These are phyloP conservation scores for Carnegiea gigantea DNA, from an alignment of 179 eudicot genomes.

Conservation along the genomic window DNA sequence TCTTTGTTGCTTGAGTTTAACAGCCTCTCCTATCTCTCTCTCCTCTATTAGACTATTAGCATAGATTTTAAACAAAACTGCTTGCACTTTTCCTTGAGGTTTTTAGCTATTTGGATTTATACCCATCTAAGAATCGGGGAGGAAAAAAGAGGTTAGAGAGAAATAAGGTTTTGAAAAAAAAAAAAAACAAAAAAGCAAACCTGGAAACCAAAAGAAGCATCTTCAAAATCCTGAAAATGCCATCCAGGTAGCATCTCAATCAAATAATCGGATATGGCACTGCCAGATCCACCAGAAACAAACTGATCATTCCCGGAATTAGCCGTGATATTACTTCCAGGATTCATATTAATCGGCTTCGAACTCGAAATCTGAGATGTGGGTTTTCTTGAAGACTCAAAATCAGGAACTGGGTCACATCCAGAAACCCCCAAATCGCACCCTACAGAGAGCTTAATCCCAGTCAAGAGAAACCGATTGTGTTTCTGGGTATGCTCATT, in stretches of 20 bases:
- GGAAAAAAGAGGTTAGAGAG: too few species aligned
- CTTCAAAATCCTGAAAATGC: conserved; percentile 72
- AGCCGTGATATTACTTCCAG: neutral
- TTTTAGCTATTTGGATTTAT: too few species aligned
- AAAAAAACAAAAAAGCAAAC: conserved; percentile 31
- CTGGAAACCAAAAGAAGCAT: conserved; percentile 48
- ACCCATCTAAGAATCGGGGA: too few species aligned
- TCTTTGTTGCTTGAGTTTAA: too few species aligned
- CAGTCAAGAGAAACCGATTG: conserved; percentile 67
- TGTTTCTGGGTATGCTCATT: conserved; percentile 70
- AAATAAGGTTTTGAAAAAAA: neutral
- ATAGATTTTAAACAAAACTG: too few species aligned
- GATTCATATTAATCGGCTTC: neutral
- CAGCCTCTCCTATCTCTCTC: too few species aligned
- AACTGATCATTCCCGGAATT: conserved; percentile 17
- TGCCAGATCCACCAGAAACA: conserved; percentile 41
- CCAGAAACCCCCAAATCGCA: conserved; percentile 9
- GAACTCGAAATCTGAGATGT: conserved; percentile 6
- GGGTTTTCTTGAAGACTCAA: conserved; percentile 35
- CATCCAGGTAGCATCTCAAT: conserved; percentile 82
- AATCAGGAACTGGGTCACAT: conserved; percentile 43
- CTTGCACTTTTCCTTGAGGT: too few species aligned
- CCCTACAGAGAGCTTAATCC: conserved; percentile 59
- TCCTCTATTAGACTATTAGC: too few species aligned
- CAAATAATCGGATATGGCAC: conserved; percentile 75